Conservation (phyloP, 345 rosid species). For the Eucalyptus globulus region DNA sequence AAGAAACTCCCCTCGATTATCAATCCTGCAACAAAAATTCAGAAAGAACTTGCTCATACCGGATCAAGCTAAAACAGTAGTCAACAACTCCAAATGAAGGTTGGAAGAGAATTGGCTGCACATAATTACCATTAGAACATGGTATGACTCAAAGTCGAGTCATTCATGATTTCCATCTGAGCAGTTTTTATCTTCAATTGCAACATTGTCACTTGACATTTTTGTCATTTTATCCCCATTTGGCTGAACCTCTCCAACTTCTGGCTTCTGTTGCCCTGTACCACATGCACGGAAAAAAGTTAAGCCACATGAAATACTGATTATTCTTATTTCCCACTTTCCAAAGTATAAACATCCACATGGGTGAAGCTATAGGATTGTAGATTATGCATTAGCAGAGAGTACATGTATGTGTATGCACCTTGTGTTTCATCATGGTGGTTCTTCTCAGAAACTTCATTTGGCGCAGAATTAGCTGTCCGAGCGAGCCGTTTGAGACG, state of each 20-base stretch:
- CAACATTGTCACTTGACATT: not conserved
- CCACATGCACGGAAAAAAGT: not conserved
- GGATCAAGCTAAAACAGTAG: not conserved
- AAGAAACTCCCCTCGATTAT: not conserved
- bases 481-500: conserved; percentile 69
- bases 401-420: not conserved
- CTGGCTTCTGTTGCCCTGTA: not conserved
- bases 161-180: not conserved
- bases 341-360: not conserved
- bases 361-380: not conserved
- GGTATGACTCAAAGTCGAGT: not conserved
- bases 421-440: conserved; percentile 26
- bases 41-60: not conserved
- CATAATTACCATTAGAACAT: not conserved
- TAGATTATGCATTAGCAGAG: not conserved
- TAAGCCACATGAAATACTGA: not conserved
- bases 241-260: not conserved
- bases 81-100: not conserved
- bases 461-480: conserved; percentile 10
- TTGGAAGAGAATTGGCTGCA: not conserved
- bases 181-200: not conserved
- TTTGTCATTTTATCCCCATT: not conserved
- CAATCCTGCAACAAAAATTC: not conserved
- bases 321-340: not conserved
- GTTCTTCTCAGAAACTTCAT: conserved; percentile 5